Percentiles rank a stretch among this genome's conserved stretches.
These are phyloP conservation scores for Ustulina deusta DNA, from an alignment of 2,329 filamentous ascomycete genomes.

Conservation along the genomic window DNA sequence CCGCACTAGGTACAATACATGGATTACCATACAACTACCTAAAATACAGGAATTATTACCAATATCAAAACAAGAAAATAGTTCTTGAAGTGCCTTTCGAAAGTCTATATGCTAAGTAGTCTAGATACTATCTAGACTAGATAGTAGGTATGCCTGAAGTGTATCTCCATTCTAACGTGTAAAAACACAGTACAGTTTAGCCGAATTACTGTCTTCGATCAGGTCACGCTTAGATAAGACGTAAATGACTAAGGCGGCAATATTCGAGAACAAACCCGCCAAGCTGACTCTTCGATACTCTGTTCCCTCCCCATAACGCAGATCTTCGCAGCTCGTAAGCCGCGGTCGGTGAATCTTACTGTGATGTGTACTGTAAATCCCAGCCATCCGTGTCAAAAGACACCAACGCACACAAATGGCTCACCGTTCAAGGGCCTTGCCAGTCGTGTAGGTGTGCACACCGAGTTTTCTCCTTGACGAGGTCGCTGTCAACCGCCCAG, in stretches of 20 bases:
- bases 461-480: constrained; percentile 6
- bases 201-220: background rate
- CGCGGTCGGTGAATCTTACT: background rate
- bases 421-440: background rate
- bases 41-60: background rate
- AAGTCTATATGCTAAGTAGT: too few species aligned
- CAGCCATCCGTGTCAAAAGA: background rate
- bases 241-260: background rate
- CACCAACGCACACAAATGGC: background rate
- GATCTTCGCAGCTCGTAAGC: background rate
- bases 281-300: background rate
- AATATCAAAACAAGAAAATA: too few species aligned
- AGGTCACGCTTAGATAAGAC: background rate
- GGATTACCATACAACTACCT: too few species aligned
- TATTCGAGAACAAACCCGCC: constrained; percentile 20
- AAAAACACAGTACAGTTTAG: background rate
- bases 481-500: too few species aligned
- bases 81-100: too few species aligned
- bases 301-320: background rate
- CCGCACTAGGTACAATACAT: too few species aligned
- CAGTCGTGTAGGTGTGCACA: background rate
- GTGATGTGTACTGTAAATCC: background rate
- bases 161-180: background rate
- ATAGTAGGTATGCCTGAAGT: too few species aligned
- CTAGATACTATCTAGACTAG: too few species aligned